Evolutionary conservation across 1,139 yeast genomes (phyloP), one percentile per base, ranked within the genome.

Genomic region (Citeromyces hawaiiensis): DNA sequence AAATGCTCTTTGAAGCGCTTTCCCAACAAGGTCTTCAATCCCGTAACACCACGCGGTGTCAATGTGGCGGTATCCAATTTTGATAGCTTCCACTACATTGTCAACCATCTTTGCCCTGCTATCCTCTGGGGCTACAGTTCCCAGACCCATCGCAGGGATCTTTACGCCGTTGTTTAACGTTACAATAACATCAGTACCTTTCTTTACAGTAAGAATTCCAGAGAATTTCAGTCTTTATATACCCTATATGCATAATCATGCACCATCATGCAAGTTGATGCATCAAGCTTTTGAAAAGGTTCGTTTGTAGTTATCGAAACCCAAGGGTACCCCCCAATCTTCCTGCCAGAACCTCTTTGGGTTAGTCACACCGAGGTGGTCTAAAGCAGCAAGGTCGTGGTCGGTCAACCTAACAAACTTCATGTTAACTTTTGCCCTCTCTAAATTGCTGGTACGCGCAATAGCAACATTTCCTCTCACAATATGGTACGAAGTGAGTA

Each of bases 11-110:
- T 29, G 32, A n/a, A 29, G 32, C 4, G 32, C 32, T 38, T 57
- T 50, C 10, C 80, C 80, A 15, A 75, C 77, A 44, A 69, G 68
- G 6, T 47, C 54, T 50, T 76, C 82, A 44, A 74, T 76, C 11
- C 62, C 62, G 49, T 76, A 76, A 36, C 66, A 56, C 32, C 66
- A 68, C 4, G 82, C 82, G 2, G 81, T 70, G 50, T 76, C 82
- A 44, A 76, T 72, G 49, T 72, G 81, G 35, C 66, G 58, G 53
- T 72, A 75, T 0, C 82, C 82, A 16, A 47, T 45, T 43, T 48
- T 64, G 48, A 85, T 60, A 2, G 94, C 94, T 29, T 29, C 32
- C 6, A 29, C 15, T 11, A 29, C 32, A 29, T 29, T 29, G 32
- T 29, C 32, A 11, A 29, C 32, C 32, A 29, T 29, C 15, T 29